These are phyloP conservation scores for Chenopodium suecicum DNA, from an alignment of 148 eudicot species.

Conservation along the genomic window DNA sequence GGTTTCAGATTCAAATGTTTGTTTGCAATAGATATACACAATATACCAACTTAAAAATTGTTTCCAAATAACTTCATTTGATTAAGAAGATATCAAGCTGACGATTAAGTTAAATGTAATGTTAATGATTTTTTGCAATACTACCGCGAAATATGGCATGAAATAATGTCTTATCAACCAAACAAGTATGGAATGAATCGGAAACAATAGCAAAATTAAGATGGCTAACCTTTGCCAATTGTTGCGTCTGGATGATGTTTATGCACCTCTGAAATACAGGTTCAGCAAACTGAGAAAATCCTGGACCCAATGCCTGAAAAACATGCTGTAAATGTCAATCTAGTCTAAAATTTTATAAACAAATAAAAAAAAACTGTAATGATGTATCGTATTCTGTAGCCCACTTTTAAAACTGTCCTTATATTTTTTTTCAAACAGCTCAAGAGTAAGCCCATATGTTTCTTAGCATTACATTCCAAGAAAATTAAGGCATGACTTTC, in stretches of 20 bases:
- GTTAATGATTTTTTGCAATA: not conserved
- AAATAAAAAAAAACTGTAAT: no score
- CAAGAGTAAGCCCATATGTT: no score
- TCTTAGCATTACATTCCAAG: no score
- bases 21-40: not conserved
- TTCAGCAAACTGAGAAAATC: slow-evolving; percentile 86
- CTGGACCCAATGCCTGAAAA: slow-evolving; percentile 89
- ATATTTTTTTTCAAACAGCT: no score
- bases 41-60: not conserved
- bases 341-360: not conserved
- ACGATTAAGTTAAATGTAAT: not conserved
- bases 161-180: not conserved
- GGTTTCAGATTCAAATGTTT: not conserved
- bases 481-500: no score
- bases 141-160: not conserved
- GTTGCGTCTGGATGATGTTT: slow-evolving; percentile 84
- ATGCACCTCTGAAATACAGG: slow-evolving; percentile 98
- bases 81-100: not conserved
- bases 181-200: not conserved
- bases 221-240: slow-evolving; percentile 71
- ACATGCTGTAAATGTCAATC: slow-evolving; percentile 21
- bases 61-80: not conserved
- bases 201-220: slow-evolving; percentile 1
- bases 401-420: no score
- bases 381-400: no score